Base-by-base conservation (phyloP, 208 protist species). In the Leishmania aethiopica region DNA sequence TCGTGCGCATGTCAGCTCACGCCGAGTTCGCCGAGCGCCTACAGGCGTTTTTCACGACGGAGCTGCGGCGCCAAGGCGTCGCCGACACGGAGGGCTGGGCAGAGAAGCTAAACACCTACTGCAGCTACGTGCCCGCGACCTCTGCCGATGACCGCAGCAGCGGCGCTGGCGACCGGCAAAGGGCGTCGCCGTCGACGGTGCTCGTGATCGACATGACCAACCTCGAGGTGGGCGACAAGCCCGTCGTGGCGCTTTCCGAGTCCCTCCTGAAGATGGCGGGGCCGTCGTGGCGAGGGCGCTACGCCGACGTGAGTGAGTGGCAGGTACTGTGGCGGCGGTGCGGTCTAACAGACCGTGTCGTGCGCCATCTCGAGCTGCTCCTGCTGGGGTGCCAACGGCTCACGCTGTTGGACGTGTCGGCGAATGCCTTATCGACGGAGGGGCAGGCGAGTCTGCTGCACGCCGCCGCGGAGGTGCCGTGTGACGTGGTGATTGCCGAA, bases 31-130 rank as follows among this genome's bases (percentile, higher is more conserved):
- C 79, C 15, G 83, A 88, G 42, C 86, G 81, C 7, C 89, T 93
- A 59, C 69, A 66, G 10, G 74, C 79, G 13, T 75, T 87, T 55
- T 76, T 94, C 40, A 79, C 62, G 22, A 73, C 86, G 40, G 92
- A 96, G 83, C 85, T 96, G 60, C 84, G 88, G 1, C 89, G 92
- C 3, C 92, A 96, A 60, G 89, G 89, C 49, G 80, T 93, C 25
- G 25, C 86, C 2, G 82, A 87, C 17, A 35, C 73, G 1, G 70
- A 77, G n/a, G 83, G 83, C 13, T 89, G 83, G 82, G 51, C 72
- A 5, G 73, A 80, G 37, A 75, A 75, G 4, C 83, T 86, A 2
- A 59, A 57, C 19, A 83, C 75, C 28, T 83, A 83, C 78, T 69
- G 78, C 37, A 71, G 66, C 67, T 86, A 82, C 60, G 51, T 80